Evolutionary conservation across 441 rosid species (phyloP).

Genomic region (Corymbia calophylla): DNA sequence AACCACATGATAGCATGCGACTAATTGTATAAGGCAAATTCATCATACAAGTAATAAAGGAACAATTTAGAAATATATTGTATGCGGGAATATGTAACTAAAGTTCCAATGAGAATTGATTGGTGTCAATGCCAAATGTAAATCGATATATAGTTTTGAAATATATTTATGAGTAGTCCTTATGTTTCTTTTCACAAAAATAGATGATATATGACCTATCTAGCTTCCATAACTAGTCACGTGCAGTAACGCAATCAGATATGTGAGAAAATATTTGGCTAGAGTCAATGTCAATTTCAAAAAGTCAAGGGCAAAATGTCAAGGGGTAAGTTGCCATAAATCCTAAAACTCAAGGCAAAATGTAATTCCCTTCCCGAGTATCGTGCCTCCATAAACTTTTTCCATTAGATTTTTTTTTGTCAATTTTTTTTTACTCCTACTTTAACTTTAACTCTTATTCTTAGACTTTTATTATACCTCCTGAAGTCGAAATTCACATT

Average conservation of each 20-base stretch:
- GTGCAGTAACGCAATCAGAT: accelerated
- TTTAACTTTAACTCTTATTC: no score
- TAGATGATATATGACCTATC: background rate
- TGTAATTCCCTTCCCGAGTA: background rate
- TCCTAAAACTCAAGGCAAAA: background rate
- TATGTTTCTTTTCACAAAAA: background rate
- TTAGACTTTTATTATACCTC: no score
- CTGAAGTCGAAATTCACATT: no score
- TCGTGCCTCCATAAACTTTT: background rate
- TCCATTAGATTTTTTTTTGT: background rate
- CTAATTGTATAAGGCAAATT: background rate
- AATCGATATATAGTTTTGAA: background rate
- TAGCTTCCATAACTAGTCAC: background rate
- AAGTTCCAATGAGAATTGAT: background rate
- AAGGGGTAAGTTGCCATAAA: background rate
- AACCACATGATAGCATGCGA: background rate
- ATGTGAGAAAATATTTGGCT: background rate
- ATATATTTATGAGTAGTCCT: background rate
- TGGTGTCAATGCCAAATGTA: background rate
- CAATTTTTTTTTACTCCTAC: no score
- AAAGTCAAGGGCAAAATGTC: background rate
- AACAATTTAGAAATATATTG: background rate
- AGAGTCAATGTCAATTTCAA: background rate
- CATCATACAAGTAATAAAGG: background rate
- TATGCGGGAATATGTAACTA: background rate